phyloP scores from a whole-genome alignment of 805 yeast species.

The Kuraishia cidri region DNA sequence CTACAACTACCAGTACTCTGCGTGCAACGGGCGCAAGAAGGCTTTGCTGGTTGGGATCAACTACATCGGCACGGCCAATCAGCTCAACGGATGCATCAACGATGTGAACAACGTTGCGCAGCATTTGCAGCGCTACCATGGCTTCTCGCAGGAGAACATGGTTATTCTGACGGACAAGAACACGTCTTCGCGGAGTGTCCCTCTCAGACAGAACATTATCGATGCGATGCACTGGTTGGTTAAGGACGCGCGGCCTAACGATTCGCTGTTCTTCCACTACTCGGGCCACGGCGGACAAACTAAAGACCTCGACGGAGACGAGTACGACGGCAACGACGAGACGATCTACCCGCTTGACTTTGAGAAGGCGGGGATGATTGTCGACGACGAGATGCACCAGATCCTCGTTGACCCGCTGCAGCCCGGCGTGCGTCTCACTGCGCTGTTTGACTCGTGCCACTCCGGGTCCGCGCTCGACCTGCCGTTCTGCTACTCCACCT shows the following conservation, averaged over 20 bases:
- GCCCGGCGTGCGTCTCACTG: constrained; percentile 70
- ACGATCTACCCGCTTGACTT: constrained; percentile 33
- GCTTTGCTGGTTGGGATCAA: constrained; percentile 76
- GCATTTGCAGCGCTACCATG: constrained; percentile 25
- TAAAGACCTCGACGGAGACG: constrained; percentile 38
- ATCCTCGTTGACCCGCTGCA: constrained; percentile 62
- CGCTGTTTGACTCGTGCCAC: constrained; percentile 79
- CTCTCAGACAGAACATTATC: constrained; percentile 62
- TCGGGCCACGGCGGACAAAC: constrained; percentile 85
- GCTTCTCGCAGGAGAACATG: constrained; percentile 45
- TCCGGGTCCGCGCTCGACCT: constrained; percentile 78
- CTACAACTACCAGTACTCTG: constrained; percentile 48
- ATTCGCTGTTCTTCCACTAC: constrained; percentile 72
- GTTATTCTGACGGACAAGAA: constrained; percentile 55
- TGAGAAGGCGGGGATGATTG: constrained; percentile 53
- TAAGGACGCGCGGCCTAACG: constrained; percentile 63
- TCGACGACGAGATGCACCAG: constrained; percentile 70
- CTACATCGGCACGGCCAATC: constrained; percentile 56
- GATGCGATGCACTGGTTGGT: constrained; percentile 82
- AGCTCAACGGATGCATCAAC: constrained; percentile 72
- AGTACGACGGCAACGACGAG: constrained; percentile 25
- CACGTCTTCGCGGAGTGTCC: constrained; percentile 33
- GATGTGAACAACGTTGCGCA: constrained; percentile 51
- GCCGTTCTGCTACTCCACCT: constrained; percentile 74
- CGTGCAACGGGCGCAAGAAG: constrained; percentile 63